Base-by-base conservation (phyloP, 1,284 basidiomycete genomes). In the Moesziomyces parantarcticus region DNA sequence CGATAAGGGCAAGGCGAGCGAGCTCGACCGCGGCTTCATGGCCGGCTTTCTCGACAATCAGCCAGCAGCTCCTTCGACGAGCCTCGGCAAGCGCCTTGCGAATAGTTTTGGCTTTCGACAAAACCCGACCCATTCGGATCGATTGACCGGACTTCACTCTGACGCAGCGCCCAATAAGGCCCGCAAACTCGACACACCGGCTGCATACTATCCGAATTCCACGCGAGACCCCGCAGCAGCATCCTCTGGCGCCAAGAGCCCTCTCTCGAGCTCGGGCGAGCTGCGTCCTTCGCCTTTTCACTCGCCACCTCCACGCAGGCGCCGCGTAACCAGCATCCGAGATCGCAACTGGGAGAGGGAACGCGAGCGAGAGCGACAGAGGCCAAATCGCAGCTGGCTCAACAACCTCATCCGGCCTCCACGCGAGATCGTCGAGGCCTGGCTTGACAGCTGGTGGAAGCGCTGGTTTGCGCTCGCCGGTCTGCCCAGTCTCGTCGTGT, bases 401-500 rank as follows among this genome's bases (percentile, higher is more conserved):
- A 57, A 60, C 53, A 75, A 79, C 40, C 60, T 81, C n/a, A 69
- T 85, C 39, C 66, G 87, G 70, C 87, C 87, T 3, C 80, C 80
- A 1, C 68, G 84, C 46, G 81, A 82, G 34, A 79, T 77, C 5
- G 87, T 88, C 6, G 85, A 87, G 47, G 63, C 48, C 0, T 87
- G 86, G 86, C 79, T 88, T 32, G 76, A 80, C 23, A 84, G 79
- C 18, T 88, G 87, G 84, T 86, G 84, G 85, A 86, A 84, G 54
- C 75, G 87, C 0, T 87, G 87, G 82, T 81, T 84, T 6, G 85
- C 88, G 0, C 81, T 88, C 5, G 85, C 86, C 0, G 61, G 86
- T 0, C 57, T 86, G 1, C 87, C 87, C 0, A 87, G 87, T 56
- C 32, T 86, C 16, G 79, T 86, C 1, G 87, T 87, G 1, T 88